phyloP scores from a whole-genome alignment of 1,139 yeast genomes.

The Candida sp. region DNA sequence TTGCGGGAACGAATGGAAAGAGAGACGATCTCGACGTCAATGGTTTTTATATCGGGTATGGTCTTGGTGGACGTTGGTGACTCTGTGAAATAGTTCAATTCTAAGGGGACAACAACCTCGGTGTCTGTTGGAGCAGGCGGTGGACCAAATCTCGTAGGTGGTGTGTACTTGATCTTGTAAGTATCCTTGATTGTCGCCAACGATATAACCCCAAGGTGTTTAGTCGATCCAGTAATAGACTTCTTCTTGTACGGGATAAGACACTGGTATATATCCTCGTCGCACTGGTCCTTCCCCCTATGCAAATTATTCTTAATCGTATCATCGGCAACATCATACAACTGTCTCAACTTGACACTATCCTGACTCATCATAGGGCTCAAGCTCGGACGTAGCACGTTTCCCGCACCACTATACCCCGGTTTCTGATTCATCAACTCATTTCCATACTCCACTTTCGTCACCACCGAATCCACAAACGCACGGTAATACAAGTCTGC shows the following conservation, averaged over 20 bases:
- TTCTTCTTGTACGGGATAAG: constrained; percentile 39
- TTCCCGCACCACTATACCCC: not conserved
- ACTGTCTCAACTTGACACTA: constrained; percentile 33
- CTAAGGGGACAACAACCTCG: constrained; percentile 37
- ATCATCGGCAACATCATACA: constrained; percentile 27
- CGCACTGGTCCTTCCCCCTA: constrained; percentile 13
- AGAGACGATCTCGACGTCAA: constrained; percentile 38
- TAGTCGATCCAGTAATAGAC: constrained; percentile 37
- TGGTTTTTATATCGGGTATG: constrained; percentile 33
- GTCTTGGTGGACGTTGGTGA: constrained; percentile 8
- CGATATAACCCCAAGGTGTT: constrained; percentile 37
- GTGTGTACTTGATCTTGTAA: constrained; percentile 34
- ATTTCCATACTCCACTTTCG: constrained; percentile 34
- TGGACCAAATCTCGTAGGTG: constrained; percentile 31
- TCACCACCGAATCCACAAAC: constrained; percentile 34
- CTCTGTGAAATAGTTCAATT: constrained; percentile 34
- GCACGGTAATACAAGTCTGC: constrained; percentile 38
- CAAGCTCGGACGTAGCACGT: constrained; percentile 7
- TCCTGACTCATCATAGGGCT: constrained; percentile 14
- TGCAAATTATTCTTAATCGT: constrained; percentile 20
- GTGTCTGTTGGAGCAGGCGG: constrained; percentile 17
- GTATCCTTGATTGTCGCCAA: constrained; percentile 40
- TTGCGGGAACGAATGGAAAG: constrained; percentile 39
- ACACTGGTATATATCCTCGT: constrained; percentile 35
- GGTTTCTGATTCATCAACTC: constrained; percentile 17